These are phyloP conservation scores for Colletotrichum viniferum DNA, from an alignment of 2,329 filamentous ascomycete species.

Conservation along the genomic window DNA sequence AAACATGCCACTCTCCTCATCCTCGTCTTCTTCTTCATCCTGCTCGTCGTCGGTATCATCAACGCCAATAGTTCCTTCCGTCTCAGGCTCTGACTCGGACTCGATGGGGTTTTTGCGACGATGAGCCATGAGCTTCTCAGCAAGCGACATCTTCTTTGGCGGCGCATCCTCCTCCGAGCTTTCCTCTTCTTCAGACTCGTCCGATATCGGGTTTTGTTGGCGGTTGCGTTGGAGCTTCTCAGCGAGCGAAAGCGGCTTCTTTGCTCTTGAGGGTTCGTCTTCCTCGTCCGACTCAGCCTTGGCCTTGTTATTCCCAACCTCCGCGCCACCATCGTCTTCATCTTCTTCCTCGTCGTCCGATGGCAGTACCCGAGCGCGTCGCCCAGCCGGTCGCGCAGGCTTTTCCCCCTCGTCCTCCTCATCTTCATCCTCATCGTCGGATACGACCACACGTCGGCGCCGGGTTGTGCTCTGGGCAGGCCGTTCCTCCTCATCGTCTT, in stretches of 20 bases:
- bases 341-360: conserved; percentile 13
- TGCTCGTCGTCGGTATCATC: conserved; percentile 17
- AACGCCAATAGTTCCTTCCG: conserved; percentile 25
- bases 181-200: neutral
- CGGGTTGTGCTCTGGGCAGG: conserved; percentile 19
- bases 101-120: conserved; percentile 23
- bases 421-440: conserved; percentile 26
- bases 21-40: conserved; percentile 25
- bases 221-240: conserved; percentile 10
- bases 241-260: neutral
- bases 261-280: neutral
- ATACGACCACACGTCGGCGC: conserved; percentile 15
- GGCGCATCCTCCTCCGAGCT: conserved; percentile 12
- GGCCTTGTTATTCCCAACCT: neutral
- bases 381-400: neutral
- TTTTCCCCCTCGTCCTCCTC: neutral
- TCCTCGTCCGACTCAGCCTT: neutral
- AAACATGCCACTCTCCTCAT: conserved; percentile 28
- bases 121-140: conserved; percentile 25
- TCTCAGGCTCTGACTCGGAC: conserved; percentile 23
- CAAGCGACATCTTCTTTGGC: conserved; percentile 24
- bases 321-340: conserved; percentile 14
- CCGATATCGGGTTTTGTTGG: neutral
- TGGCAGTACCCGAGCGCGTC: neutral
- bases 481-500: neutral